Percentiles rank a stretch among this genome's conserved stretches.
phyloP scores from a whole-genome alignment of 441 rosid genomes.

The Croton laevigatus region DNA sequence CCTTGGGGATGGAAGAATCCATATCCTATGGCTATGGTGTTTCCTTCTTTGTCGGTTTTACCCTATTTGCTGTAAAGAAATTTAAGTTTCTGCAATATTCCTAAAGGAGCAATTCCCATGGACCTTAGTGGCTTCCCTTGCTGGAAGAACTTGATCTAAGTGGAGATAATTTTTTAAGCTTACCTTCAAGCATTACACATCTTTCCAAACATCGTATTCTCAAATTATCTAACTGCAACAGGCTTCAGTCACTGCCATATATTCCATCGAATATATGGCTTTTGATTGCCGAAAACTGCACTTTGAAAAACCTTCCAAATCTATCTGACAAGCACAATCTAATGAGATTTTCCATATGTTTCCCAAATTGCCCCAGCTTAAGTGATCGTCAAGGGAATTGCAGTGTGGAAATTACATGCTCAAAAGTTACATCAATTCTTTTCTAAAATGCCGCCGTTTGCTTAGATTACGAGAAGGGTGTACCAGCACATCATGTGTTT shows the following conservation, averaged over 20 bases:
- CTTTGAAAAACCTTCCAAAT: not conserved
- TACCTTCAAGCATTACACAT: conserved; percentile 6
- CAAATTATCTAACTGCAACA: not conserved
- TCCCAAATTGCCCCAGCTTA: not conserved
- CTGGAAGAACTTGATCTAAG: not conserved
- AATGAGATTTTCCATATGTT: too few species aligned
- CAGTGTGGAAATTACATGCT: not conserved
- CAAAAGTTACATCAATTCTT: not conserved
- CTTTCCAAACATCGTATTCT: not conserved
- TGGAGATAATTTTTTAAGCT: not conserved
- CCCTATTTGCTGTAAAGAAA: conserved; percentile 27
- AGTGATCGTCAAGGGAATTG: not conserved
- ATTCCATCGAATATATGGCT: not conserved
- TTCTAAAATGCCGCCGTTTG: not conserved
- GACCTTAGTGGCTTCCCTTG: conserved; percentile 17
- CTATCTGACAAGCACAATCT: not conserved
- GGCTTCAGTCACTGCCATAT: not conserved
- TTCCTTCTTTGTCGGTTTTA: not conserved
- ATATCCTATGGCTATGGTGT: not conserved
- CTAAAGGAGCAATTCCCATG: conserved; percentile 26
- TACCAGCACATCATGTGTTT: not conserved
- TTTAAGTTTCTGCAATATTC: conserved; percentile 40
- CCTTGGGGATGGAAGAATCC: not conserved
- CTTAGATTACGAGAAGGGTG: not conserved
- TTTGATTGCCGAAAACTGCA: not conserved